phyloP scores from a whole-genome alignment of 2,329 filamentous ascomycete genomes.

The Knoxdaviesia capensis region DNA sequence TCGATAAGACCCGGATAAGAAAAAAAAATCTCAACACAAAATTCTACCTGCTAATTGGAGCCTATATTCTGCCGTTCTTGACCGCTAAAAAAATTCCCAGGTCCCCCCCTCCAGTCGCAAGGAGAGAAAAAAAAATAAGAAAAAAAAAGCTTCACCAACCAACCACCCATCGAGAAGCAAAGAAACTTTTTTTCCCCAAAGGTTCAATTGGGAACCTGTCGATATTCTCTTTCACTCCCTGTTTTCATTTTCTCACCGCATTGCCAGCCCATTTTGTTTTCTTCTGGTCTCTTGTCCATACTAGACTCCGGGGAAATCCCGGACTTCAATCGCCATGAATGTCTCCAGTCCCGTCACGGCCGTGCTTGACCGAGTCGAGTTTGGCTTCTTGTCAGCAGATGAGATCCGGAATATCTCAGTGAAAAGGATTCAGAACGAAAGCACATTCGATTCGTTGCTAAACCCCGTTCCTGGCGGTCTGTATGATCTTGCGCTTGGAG shows the following conservation, averaged over 20 bases:
- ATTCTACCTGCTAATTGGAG: constrained; percentile 7
- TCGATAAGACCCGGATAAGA: too few species aligned
- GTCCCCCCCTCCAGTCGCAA: constrained; percentile 3
- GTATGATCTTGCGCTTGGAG: constrained; percentile 80
- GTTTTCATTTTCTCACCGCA: neutral
- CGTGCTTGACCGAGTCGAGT: constrained; percentile 71
- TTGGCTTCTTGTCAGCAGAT: constrained; percentile 60
- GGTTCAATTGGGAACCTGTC: neutral
- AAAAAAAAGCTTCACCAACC: neutral
- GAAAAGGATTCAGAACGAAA: constrained; percentile 80
- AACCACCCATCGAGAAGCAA: neutral
- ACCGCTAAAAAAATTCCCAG: constrained; percentile 25
- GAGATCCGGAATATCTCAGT: constrained; percentile 85
- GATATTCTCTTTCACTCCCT: neutral
- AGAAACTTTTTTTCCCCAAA: neutral
- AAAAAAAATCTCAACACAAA: constrained; percentile 5
- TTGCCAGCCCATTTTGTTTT: neutral
- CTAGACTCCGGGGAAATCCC: neutral
- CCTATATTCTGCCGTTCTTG: constrained; percentile 17
- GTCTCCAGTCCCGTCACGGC: constrained; percentile 68
- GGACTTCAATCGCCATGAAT: constrained; percentile 27
- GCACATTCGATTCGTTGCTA: constrained; percentile 80
- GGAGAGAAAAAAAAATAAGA: neutral
- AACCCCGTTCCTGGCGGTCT: constrained; percentile 81
- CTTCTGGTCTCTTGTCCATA: neutral